Evolutionary conservation across 345 rosid genomes (phyloP).

Genomic region (Melaleuca alternifolia): DNA sequence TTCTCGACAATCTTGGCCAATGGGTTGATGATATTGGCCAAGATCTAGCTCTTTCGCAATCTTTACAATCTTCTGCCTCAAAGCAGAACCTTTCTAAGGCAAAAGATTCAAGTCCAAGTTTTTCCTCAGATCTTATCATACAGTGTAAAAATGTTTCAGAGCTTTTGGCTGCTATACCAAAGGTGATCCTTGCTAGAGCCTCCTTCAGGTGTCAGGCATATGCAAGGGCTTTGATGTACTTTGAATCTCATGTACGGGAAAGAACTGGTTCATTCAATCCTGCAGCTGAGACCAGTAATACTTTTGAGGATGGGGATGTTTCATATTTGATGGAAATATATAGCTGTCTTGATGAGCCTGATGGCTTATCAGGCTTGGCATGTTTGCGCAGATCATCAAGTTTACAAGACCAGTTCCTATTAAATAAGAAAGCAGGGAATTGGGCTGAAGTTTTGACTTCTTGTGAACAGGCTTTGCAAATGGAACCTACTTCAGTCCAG

Average conservation of each 20-base stretch:
- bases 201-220: slow-evolving; percentile 90
- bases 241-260: slow-evolving; percentile 80
- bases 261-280: slow-evolving; percentile 93
- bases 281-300: slow-evolving; percentile 76
- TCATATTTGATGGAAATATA: slow-evolving; percentile 92
- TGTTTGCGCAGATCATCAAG: slow-evolving; percentile 70
- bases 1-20: slow-evolving; percentile 96
- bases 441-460: slow-evolving; percentile 93
- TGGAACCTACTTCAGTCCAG: slow-evolving; percentile 84
- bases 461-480: slow-evolving; percentile 95
- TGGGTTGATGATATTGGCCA: slow-evolving; percentile 94
- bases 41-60: slow-evolving; percentile 69
- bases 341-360: slow-evolving; percentile 89
- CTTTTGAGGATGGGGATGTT: slow-evolving; percentile 84
- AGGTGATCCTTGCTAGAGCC: slow-evolving; percentile 84
- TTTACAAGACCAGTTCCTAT: slow-evolving; percentile 82
- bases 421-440: slow-evolving; percentile 84
- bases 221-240: slow-evolving; percentile 95
- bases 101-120: slow-evolving; percentile 40
- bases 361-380: slow-evolving; percentile 88
- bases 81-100: slow-evolving; percentile 53
- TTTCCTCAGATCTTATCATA: slow-evolving; percentile 39
- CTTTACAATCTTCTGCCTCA: slow-evolving; percentile 41
- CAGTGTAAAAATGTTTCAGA: slow-evolving; percentile 85
- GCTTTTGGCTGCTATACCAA: slow-evolving; percentile 78